Conservation (phyloP, 1,284 basidiomycete species). For the Cryptococcus sp. region DNA sequence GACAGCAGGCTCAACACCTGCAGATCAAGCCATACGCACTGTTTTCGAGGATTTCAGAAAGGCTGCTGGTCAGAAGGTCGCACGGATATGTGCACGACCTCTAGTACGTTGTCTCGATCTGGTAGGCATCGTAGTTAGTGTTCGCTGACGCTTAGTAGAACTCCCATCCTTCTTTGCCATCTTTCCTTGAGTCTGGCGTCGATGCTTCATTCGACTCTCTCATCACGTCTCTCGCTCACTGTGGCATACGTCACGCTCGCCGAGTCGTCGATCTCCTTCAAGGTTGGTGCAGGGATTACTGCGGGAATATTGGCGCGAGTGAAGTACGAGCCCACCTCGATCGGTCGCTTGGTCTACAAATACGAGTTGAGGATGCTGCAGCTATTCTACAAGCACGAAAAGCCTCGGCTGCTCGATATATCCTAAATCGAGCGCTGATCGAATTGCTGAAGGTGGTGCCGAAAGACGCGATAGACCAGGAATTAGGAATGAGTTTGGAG, state of each 20-base stretch:
- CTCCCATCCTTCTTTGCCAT: constrained; percentile 65
- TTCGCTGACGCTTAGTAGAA: constrained; percentile 56
- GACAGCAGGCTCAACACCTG: constrained; percentile 60
- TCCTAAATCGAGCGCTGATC: constrained; percentile 82
- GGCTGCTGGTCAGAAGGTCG: constrained; percentile 73
- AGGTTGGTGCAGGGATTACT: constrained; percentile 80
- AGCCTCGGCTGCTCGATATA: constrained; percentile 75
- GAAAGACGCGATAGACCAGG: constrained; percentile 73
- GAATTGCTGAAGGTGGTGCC: constrained; percentile 71
- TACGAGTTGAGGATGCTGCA: constrained; percentile 58
- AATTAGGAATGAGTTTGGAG: constrained; percentile 74
- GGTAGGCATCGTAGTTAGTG: not conserved
- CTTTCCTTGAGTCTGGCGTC: constrained; percentile 67
- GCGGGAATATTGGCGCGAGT: constrained; percentile 62
- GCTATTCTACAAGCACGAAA: constrained; percentile 69
- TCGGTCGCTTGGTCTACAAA: constrained; percentile 40
- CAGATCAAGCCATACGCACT: constrained; percentile 81
- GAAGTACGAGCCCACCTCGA: constrained; percentile 44
- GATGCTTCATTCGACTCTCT: constrained; percentile 79
- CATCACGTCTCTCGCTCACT: constrained; percentile 77
- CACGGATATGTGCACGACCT: constrained; percentile 66
- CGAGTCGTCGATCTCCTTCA: constrained; percentile 83
- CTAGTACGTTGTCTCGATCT: constrained; percentile 58
- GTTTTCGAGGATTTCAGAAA: constrained; percentile 81
- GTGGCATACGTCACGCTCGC: constrained; percentile 80